phyloP scores from a whole-genome alignment of 2,329 filamentous ascomycete genomes.

The Plenodomus biglobosus region DNA sequence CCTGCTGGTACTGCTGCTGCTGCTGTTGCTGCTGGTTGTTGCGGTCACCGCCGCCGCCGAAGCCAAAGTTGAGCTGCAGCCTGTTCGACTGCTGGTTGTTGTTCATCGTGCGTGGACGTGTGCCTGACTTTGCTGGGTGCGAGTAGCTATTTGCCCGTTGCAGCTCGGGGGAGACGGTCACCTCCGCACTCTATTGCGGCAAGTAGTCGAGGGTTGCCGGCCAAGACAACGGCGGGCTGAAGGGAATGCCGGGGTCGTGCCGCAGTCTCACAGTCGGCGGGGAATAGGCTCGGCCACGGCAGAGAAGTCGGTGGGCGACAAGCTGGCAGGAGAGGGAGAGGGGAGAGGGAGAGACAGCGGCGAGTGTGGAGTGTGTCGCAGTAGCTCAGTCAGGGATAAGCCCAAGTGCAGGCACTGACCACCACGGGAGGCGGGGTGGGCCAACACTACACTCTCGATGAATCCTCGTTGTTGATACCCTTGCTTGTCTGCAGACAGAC shows the following conservation, averaged over 20 bases:
- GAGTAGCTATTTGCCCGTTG: background rate
- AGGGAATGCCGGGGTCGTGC: conserved; percentile 9
- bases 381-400: conserved; percentile 36
- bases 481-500: background rate
- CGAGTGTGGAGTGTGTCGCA: conserved; percentile 17
- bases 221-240: conserved; percentile 14
- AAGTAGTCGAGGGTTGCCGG: conserved; percentile 15
- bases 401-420: background rate
- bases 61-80: conserved; percentile 57
- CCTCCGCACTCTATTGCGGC: conserved; percentile 13
- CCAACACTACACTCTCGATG: background rate
- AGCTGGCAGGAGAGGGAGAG: conserved; percentile 15
- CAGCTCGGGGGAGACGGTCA: conserved; percentile 2
- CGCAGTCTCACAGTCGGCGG: conserved; percentile 19
- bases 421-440: conserved; percentile 4
- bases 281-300: conserved; percentile 15
- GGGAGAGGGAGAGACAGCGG: conserved; percentile 14
- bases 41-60: conserved; percentile 42
- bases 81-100: conserved; percentile 45
- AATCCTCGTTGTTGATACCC: background rate
- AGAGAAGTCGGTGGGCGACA: conserved; percentile 19
- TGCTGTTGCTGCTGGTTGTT: conserved; percentile 47
- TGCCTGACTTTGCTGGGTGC: conserved; percentile 6
- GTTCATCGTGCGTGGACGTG: conserved; percentile 28
- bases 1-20: conserved; percentile 47